phyloP scores from a whole-genome alignment of 495 filamentous ascomycete species.

The Hypoxylon trugodes region DNA sequence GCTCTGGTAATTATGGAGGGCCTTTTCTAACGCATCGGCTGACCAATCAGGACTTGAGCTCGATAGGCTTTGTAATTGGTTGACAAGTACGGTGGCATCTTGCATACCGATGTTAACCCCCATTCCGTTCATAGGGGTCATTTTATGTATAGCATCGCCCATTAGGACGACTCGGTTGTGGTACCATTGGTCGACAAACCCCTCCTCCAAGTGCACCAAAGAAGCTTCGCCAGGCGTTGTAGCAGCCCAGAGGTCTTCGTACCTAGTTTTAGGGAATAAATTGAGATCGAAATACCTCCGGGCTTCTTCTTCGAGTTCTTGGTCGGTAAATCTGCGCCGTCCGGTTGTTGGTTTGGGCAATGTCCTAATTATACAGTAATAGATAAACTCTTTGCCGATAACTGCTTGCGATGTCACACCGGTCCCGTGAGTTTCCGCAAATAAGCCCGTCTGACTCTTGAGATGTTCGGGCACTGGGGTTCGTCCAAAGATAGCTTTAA shows the following conservation, averaged over 20 bases:
- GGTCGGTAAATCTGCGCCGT: not conserved
- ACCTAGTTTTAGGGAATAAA: not conserved
- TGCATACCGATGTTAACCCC: constrained; percentile 46
- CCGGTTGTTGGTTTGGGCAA: not conserved
- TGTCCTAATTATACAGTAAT: not conserved
- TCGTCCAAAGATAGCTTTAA: not conserved
- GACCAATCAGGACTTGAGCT: not conserved
- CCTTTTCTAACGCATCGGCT: constrained; percentile 2
- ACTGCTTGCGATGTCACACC: not conserved
- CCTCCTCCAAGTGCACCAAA: constrained; percentile 45
- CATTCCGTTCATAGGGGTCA: constrained; percentile 47
- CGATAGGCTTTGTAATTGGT: constrained; percentile 39
- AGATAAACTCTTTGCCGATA: not conserved
- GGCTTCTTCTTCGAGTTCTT: constrained; percentile 2
- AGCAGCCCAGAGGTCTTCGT: not conserved
- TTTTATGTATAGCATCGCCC: constrained; percentile 63
- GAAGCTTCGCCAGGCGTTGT: not conserved
- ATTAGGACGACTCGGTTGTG: constrained; percentile 56
- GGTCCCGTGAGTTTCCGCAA: not conserved
- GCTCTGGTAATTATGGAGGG: constrained; percentile 18
- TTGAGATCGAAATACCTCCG: not conserved
- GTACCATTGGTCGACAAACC: constrained; percentile 55
- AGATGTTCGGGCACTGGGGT: not conserved
- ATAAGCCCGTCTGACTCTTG: not conserved
- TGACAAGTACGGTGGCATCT: constrained; percentile 51